Percentiles rank a stretch among this genome's conserved stretches.
Conservation (phyloP, 176 grass and related monocot genomes). For the Urochloa ruziziensis region DNA sequence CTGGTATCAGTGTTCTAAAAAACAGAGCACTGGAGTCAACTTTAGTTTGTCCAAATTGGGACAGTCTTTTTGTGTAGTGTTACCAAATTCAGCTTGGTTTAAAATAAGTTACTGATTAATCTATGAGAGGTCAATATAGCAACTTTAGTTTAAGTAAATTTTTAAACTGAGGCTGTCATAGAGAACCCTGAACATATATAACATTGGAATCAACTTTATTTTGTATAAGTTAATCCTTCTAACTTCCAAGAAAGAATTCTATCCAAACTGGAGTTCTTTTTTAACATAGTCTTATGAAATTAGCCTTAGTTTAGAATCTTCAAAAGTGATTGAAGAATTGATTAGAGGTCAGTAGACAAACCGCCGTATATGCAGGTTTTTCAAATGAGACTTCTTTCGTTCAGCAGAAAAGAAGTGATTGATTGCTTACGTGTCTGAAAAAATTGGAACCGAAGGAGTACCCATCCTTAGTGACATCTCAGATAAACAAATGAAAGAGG, state of each 20-base stretch:
- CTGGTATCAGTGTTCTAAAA: not conserved
- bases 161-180: not conserved
- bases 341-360: constrained; percentile 11
- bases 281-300: not conserved
- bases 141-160: not conserved
- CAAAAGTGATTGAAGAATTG: not conserved
- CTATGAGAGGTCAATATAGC: not conserved
- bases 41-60: not conserved
- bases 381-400: not conserved
- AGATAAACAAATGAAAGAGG: not conserved
- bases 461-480: not conserved
- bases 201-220: not conserved
- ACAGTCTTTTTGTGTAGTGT: not conserved
- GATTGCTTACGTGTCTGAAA: not conserved
- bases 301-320: not conserved
- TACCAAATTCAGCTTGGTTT: not conserved
- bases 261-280: not conserved
- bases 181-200: not conserved
- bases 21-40: not conserved
- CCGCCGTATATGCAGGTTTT: not conserved
- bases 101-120: not conserved
- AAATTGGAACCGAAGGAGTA: not conserved
- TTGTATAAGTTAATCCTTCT: not conserved
- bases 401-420: not conserved
- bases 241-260: too few relatives aligned